Percentiles rank a stretch among this genome's conserved stretches.
These are phyloP conservation scores for Colletotrichum sp. DNA, from an alignment of 2,329 filamentous ascomycete genomes.

Conservation along the genomic window DNA sequence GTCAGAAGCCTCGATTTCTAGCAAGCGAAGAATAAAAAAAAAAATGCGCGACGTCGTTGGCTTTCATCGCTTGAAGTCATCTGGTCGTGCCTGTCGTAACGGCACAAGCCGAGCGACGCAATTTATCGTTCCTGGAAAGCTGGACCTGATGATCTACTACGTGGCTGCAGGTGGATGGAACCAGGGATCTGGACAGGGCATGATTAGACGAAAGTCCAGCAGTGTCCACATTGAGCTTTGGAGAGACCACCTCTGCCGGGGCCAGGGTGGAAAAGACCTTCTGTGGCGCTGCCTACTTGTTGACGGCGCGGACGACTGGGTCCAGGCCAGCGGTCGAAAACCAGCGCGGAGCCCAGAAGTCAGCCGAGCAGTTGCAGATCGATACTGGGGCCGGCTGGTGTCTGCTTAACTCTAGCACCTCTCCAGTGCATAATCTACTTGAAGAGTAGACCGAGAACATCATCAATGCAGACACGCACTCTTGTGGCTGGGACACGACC, in stretches of 20 bases:
- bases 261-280: slow-evolving; percentile 1
- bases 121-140: neutral
- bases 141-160: neutral
- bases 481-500: neutral
- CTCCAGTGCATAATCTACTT: neutral
- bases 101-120: neutral
- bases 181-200: neutral
- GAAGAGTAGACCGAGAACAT: neutral
- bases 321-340: neutral
- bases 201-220: slow-evolving; percentile 6
- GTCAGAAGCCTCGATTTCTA: neutral
- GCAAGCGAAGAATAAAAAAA: neutral
- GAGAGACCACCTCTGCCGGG: neutral
- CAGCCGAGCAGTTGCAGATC: slow-evolving; percentile 3
- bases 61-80: neutral
- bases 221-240: neutral
- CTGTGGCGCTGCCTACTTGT: neutral
- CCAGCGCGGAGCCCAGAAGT: slow-evolving; percentile 4
- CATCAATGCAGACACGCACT: neutral
- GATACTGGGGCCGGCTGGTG: neutral
- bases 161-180: neutral
- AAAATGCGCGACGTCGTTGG: neutral
- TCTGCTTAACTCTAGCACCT: neutral
- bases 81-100: neutral
- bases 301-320: neutral